Conservation (phyloP, 2,329 filamentous ascomycete species). For the Stagonosporopsis chrysanthemi region DNA sequence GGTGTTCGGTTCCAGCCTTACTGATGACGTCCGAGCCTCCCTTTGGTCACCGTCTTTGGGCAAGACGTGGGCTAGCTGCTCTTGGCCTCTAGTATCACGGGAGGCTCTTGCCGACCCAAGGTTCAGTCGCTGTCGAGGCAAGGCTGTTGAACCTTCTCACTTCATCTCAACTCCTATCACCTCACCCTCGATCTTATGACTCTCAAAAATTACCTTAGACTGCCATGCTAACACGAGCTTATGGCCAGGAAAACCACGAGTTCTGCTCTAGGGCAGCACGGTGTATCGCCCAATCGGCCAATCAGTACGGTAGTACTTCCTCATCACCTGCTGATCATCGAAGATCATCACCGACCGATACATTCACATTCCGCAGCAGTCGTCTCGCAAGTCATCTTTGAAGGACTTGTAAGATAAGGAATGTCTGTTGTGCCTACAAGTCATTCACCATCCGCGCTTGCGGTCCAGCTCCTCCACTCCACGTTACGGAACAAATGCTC, state of each 20-base stretch:
- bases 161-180: background rate
- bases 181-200: background rate
- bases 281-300: no score
- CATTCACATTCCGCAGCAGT: background rate
- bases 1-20: slow-evolving; percentile 6
- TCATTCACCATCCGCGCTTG: background rate
- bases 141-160: slow-evolving; percentile 1
- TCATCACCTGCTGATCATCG: background rate
- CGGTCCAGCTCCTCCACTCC: background rate
- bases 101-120: slow-evolving; percentile 16
- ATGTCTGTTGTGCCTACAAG: background rate
- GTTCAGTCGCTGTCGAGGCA: slow-evolving; percentile 1
- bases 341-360: background rate
- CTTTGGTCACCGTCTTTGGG: background rate
- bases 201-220: background rate
- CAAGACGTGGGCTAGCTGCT: slow-evolving; percentile 7
- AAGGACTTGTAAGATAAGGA: no score
- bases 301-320: background rate
- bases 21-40: slow-evolving; percentile 13
- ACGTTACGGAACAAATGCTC: background rate
- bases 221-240: background rate
- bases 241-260: background rate
- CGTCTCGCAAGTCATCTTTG: background rate
- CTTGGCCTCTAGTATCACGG: slow-evolving; percentile 5
- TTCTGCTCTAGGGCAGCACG: background rate